Base-by-base conservation (phyloP, 2,329 filamentous ascomycete species). In the Pseudogymnoascus sp. region DNA sequence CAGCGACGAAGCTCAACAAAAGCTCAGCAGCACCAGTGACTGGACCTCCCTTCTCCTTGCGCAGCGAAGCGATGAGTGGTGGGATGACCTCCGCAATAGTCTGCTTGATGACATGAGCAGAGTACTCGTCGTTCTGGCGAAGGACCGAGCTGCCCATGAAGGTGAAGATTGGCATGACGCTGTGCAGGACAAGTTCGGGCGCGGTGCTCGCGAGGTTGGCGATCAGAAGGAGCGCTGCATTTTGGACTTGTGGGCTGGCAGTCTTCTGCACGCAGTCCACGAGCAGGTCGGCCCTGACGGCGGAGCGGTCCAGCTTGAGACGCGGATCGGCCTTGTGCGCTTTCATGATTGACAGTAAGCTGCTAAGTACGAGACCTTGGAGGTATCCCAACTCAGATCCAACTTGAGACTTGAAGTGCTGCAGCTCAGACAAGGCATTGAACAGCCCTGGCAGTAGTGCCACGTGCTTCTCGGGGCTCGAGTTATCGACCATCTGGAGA, bases 111-210 rank as follows among this genome's bases (percentile, higher is more conserved):
- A 99, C 93, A 73, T 96, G 91, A 11, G 93, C 92, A 21, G 95
- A 97, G 77, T 97, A 97, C 70, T 97, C 93, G 71, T 99, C 96
- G 69, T 91, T 91, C 77, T 97, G 93, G 60, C 90, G 87, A 60
- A 99, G 82, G 18, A 97, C 88, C 3, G 91, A 96, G 47, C 88
- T 89, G 45, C 93, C 92, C 88, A 97, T 97, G 73, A 97, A 97
- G 0, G 95, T 97, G 77, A 99, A 99, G 62, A 99, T 93, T 11
- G 95, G 95, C 95, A 99, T 99, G 62, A 99, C 91, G 69, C 92
- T 97, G 76, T 99, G 93, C 64, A 99, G 81, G 2, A 99, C 91
- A 59, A 96, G 79, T 73, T 96, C 93, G 0, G 96, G 95, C 0
- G 91, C 91, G 68, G 93, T 90, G 40, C 88, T 88, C 21, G 95